phyloP scores from a whole-genome alignment of 805 yeast species.

The Lipomyces yamadae region DNA sequence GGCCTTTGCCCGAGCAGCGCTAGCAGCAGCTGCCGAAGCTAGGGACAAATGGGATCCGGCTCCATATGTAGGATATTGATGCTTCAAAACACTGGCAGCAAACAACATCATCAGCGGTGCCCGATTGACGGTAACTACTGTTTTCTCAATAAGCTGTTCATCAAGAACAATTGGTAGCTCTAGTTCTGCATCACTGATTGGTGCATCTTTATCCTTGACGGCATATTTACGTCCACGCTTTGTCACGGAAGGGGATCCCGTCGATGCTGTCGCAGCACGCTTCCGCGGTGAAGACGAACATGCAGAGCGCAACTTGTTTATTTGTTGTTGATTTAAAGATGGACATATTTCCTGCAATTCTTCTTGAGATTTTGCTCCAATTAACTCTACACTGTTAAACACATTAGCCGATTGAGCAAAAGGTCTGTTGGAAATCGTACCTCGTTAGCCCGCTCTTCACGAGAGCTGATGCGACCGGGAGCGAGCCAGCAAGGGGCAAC shows the following conservation, averaged over 20 bases:
- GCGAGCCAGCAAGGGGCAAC: slow-evolving; percentile 21
- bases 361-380: slow-evolving; percentile 12
- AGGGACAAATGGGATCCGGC: slow-evolving; percentile 29
- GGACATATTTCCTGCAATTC: slow-evolving; percentile 23
- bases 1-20: slow-evolving; percentile 25
- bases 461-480: slow-evolving; percentile 30
- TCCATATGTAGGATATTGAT: slow-evolving; percentile 29
- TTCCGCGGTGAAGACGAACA: slow-evolving; percentile 7
- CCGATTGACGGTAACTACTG: slow-evolving; percentile 23
- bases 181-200: slow-evolving; percentile 17
- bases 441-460: slow-evolving; percentile 20
- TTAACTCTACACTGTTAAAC: slow-evolving; percentile 19
- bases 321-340: slow-evolving; percentile 16
- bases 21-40: slow-evolving; percentile 32
- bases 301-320: slow-evolving; percentile 16
- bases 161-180: slow-evolving; percentile 21
- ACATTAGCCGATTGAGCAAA: background rate
- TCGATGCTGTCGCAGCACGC: background rate
- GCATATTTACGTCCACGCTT: slow-evolving; percentile 13
- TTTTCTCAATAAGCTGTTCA: slow-evolving; percentile 1
- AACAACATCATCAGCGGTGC: slow-evolving; percentile 35
- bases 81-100: slow-evolving; percentile 21
- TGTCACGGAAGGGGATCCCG: background rate
- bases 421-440: slow-evolving; percentile 12
- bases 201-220: background rate